Conservation (phyloP, 1,284 basidiomycete species). For the Tilletia setariae region DNA sequence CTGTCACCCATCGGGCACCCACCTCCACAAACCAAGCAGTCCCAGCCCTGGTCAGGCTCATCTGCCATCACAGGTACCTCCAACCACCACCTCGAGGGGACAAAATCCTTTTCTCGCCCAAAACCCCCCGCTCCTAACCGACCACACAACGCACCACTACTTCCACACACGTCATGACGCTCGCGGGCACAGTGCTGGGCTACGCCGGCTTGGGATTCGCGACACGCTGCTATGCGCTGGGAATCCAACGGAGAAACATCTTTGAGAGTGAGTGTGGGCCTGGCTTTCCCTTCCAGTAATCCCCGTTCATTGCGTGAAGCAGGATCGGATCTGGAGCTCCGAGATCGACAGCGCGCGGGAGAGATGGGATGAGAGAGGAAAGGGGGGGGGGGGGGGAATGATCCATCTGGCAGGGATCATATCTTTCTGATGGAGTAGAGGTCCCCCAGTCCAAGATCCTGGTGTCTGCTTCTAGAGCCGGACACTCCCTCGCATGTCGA, state of each 20-base stretch:
- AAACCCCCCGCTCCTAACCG: not conserved
- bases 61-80: too few relatives aligned
- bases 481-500: not conserved
- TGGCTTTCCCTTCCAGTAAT: not conserved
- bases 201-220: constrained; percentile 51
- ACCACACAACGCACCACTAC: not conserved
- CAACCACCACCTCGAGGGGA: not conserved
- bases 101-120: not conserved
- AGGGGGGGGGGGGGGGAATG: too few relatives aligned
- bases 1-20: too few relatives aligned
- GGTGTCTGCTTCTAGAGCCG: not conserved
- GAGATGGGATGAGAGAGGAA: not conserved
- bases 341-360: too few relatives aligned
- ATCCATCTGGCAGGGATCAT: too few relatives aligned
- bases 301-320: not conserved
- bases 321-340: not conserved
- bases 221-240: constrained; percentile 51
- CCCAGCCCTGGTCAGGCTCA: too few relatives aligned
- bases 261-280: constrained; percentile 46
- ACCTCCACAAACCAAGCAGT: too few relatives aligned
- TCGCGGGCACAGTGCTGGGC: constrained; percentile 41
- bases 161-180: constrained; percentile 11
- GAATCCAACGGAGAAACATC: constrained; percentile 52
- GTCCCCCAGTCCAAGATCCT: too few relatives aligned
- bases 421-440: too few relatives aligned